Evolutionary conservation across 1,284 basidiomycete genomes (phyloP).

Genomic region (Marasmius sp.): DNA sequence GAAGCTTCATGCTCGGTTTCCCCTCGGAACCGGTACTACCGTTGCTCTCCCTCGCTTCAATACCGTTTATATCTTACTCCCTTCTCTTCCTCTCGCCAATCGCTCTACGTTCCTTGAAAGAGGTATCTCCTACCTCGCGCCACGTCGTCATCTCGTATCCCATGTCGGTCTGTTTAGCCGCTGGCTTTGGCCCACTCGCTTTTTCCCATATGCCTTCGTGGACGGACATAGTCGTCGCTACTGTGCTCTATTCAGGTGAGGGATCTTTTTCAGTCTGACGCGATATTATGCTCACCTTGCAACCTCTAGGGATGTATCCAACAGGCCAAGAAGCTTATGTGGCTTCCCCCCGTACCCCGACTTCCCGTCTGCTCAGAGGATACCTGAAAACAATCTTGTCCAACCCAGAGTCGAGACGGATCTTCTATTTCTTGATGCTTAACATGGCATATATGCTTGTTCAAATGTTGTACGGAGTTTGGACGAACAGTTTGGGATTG

Average conservation of each 20-base stretch:
- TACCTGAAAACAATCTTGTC: constrained; percentile 89
- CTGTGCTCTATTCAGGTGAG: constrained; percentile 61
- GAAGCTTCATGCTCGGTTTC: constrained; percentile 42
- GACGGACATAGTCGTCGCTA: constrained; percentile 51
- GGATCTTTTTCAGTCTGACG: constrained; percentile 8
- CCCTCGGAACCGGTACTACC: constrained; percentile 44
- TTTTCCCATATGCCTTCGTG: constrained; percentile 56
- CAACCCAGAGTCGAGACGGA: constrained; percentile 90
- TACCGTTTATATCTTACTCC: constrained; percentile 61
- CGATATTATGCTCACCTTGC: not conserved
- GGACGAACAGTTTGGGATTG: constrained; percentile 95
- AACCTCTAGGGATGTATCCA: constrained; percentile 55
- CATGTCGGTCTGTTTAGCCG: constrained; percentile 41
- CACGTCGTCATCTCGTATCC: constrained; percentile 57
- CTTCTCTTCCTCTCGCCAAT: constrained; percentile 58
- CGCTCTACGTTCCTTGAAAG: constrained; percentile 45
- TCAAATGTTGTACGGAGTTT: constrained; percentile 94
- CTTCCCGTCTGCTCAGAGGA: constrained; percentile 59
- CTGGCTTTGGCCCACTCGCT: constrained; percentile 48
- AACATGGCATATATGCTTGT: constrained; percentile 97
- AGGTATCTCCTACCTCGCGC: constrained; percentile 48
- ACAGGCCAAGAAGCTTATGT: constrained; percentile 42
- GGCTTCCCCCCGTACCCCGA: constrained; percentile 51
- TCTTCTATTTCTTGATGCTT: constrained; percentile 95
- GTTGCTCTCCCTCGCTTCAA: constrained; percentile 49